Percentiles rank a stretch among this genome's conserved stretches.
phyloP scores from a whole-genome alignment of 2,329 filamentous ascomycete genomes.

The Fusarium algeriense region DNA sequence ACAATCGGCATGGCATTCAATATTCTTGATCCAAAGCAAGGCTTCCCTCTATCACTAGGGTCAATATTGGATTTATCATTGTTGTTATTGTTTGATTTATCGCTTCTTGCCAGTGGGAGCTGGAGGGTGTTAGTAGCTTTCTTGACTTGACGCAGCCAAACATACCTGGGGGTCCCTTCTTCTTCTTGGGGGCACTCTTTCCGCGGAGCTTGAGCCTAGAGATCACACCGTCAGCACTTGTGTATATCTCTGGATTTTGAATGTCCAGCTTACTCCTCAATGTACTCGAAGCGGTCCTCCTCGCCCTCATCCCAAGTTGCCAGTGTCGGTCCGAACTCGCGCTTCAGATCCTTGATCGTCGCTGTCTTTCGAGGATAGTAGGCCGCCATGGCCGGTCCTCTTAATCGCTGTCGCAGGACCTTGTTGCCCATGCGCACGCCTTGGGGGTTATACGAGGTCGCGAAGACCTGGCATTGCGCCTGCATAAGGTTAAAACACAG shows the following conservation, averaged over 20 bases:
- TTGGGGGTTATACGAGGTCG: constrained; percentile 89
- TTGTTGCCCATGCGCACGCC: constrained; percentile 88
- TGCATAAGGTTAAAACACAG: constrained; percentile 55
- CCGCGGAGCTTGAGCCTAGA: constrained; percentile 79
- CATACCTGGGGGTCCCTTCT: constrained; percentile 67
- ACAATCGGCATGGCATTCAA: background rate
- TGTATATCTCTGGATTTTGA: background rate
- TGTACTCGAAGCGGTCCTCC: constrained; percentile 81
- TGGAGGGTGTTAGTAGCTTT: constrained; percentile 34
- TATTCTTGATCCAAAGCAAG: background rate
- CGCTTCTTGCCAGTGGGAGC: constrained; percentile 50
- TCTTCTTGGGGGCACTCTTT: constrained; percentile 92
- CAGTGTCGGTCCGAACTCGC: constrained; percentile 74
- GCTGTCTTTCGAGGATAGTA: constrained; percentile 88
- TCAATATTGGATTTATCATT: constrained; percentile 29
- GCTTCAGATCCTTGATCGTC: constrained; percentile 79
- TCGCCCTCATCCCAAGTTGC: constrained; percentile 80
- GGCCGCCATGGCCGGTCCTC: constrained; percentile 82
- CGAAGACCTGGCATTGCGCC: constrained; percentile 93
- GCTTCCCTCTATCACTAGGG: background rate
- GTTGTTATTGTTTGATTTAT: constrained; percentile 39
- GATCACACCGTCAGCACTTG: constrained; percentile 47
- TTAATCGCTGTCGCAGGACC: constrained; percentile 87
- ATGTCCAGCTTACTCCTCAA: constrained; percentile 68
- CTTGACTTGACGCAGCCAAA: background rate